Evolutionary conservation across 2,329 filamentous ascomycete genomes (phyloP).

Genomic region (Aspergillus eucalypticola): DNA sequence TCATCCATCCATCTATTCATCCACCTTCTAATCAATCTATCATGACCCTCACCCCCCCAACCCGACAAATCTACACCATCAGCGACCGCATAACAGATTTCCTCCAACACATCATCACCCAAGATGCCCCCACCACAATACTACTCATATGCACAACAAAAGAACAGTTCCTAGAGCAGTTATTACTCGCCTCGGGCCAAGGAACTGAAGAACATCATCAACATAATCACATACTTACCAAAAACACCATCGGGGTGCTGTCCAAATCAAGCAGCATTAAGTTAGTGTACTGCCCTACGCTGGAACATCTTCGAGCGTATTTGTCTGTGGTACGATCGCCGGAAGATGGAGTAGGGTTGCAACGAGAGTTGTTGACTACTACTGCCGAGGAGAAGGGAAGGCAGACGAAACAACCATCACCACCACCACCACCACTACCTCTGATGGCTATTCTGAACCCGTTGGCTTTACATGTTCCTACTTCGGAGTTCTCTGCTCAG

Average conservation of each 20-base stretch:
- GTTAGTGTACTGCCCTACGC: constrained; percentile 71
- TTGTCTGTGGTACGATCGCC: constrained; percentile 56
- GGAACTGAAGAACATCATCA: background rate
- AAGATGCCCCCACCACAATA: constrained; percentile 60
- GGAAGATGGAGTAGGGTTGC: background rate
- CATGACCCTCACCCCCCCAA: constrained; percentile 21
- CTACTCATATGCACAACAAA: constrained; percentile 70
- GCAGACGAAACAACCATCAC: constrained; percentile 13
- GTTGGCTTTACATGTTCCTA: constrained; percentile 43
- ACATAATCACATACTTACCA: constrained; percentile 54
- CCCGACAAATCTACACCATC: constrained; percentile 47
- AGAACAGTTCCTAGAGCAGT: constrained; percentile 62
- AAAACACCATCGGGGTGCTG: constrained; percentile 66
- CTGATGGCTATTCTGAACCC: constrained; percentile 45
- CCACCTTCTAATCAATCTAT: background rate
- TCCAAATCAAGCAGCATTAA: constrained; percentile 68
- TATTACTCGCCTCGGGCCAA: constrained; percentile 48
- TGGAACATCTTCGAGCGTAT: constrained; percentile 75
- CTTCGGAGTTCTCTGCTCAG: constrained; percentile 51
- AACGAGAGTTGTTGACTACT: no score
- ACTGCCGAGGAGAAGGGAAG: background rate
- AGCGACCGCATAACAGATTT: constrained; percentile 57
- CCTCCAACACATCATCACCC: constrained; percentile 63
- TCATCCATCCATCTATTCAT: no score
- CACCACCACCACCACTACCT: no score